Base-by-base conservation (phyloP, 2,329 filamentous ascomycete genomes). In the Onygena corvina region DNA sequence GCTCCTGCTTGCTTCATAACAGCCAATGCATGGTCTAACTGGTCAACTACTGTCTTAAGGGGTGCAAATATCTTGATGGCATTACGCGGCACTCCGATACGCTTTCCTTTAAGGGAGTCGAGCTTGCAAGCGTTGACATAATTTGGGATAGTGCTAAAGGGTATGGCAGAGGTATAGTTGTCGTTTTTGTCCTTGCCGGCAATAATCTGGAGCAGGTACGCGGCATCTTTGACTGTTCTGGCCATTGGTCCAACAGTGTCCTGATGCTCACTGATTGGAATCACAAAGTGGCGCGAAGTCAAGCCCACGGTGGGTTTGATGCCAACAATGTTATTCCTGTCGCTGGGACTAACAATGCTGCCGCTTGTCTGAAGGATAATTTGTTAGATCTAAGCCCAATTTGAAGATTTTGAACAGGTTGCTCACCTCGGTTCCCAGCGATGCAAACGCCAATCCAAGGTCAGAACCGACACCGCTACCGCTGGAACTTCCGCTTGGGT, bases 221-320 rank as follows among this genome's bases (percentile, higher is more conserved):
- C 76, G 1, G 76, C 76, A 53, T 79, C 76, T 55, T 74, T 76
- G 33, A 80, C 76, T 0, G 75, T 76, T 35, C 75, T 67, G 1
- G 76, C 71, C 69, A 80, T 76, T 0, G 76, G 76, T 0, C 76
- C 76, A 7, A 78, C 66, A 1, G 74, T 76, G 53, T 79, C 75
- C 56, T 51, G 74, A 50, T 71, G 74, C 54, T 76, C 67, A 23
- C 69, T 74, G 51, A 86, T 77, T 0, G 83, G 83, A 8, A 86
- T 76, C 1, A 84, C 81, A 3, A 82, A 68, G 34, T 60, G 55
- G 3, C 62, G 68, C 1, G 77, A 80, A 0, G 76, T 83, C 2
- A 84, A 67, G 0, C 81, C 81, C 1, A 83, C 76, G 0, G 79
- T 81, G 1, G 81, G 79, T 59, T 81, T 82, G 60, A 86, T 79